Conservation (phyloP, 257 asterid genomes). For the Datura wrightii region DNA sequence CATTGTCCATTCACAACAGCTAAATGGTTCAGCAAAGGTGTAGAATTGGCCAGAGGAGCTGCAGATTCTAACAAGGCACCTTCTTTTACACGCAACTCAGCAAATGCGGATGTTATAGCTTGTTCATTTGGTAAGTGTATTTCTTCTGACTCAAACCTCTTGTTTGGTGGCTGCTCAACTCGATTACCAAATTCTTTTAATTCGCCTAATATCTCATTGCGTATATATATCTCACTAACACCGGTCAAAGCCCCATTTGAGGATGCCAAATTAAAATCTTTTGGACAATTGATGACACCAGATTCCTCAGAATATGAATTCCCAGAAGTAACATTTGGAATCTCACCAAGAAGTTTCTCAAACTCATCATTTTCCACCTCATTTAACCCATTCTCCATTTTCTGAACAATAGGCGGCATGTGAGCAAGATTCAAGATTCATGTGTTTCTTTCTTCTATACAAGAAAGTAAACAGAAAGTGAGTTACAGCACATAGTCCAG, state of each 20-base stretch:
- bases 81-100: constrained; percentile 21
- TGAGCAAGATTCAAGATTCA: constrained; percentile 3
- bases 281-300: neutral
- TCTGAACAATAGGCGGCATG: constrained; percentile 2
- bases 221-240: constrained; percentile 1
- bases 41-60: constrained; percentile 25
- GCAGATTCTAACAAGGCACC: constrained; percentile 15
- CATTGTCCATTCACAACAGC: constrained; percentile 18
- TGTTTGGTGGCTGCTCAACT: neutral
- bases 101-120: constrained; percentile 30
- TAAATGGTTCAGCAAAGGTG: constrained; percentile 19
- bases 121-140: constrained; percentile 26
- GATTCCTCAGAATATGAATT: constrained; percentile 26
- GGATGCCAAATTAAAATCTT: constrained; percentile 11
- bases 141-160: constrained; percentile 26
- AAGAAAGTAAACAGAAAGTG: neutral
- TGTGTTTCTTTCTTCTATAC: constrained; percentile 5
- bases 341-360: constrained; percentile 29
- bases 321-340: constrained; percentile 28
- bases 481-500: neutral
- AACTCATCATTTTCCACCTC: constrained; percentile 25
- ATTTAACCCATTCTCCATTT: constrained; percentile 24
- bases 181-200: constrained; percentile 15
- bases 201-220: constrained; percentile 5
- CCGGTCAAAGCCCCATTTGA: neutral